phyloP scores from a whole-genome alignment of 441 rosid species.

The Erodium trifolium region DNA sequence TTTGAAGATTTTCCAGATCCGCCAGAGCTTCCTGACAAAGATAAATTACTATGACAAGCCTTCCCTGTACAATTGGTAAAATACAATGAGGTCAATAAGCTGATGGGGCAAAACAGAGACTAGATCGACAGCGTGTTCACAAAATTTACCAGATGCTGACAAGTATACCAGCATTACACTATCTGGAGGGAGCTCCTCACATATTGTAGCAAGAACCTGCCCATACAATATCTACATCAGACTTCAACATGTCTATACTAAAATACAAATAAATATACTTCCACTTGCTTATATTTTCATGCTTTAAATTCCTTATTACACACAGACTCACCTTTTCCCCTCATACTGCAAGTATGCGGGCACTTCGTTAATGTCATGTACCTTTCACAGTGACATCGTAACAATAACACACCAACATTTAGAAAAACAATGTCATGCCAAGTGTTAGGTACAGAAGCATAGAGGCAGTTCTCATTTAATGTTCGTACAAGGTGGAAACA shows the following conservation, averaged over 20 bases:
- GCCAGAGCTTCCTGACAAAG: constrained; percentile 40
- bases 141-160: constrained; percentile 66
- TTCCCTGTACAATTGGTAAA: constrained; percentile 45
- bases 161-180: constrained; percentile 67
- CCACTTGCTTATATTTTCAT: background rate
- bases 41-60: constrained; percentile 31
- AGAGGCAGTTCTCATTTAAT: too few relatives aligned
- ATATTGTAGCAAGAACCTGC: constrained; percentile 85
- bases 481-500: too few relatives aligned
- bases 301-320: background rate
- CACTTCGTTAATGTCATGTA: too few relatives aligned
- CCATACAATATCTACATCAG: constrained; percentile 12
- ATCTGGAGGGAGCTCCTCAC: constrained; percentile 83
- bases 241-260: background rate
- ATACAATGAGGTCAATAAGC: constrained; percentile 17
- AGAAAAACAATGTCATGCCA: too few relatives aligned
- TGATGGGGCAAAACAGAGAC: background rate
- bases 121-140: constrained; percentile 11
- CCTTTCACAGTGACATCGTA: too few relatives aligned
- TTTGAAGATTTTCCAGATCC: constrained; percentile 57
- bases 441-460: too few relatives aligned
- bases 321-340: background rate
- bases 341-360: background rate
- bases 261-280: background rate
- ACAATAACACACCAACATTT: too few relatives aligned